These are phyloP conservation scores for Emiliania huxleyi DNA, from an alignment of 78 protist genomes.

Conservation along the genomic window DNA sequence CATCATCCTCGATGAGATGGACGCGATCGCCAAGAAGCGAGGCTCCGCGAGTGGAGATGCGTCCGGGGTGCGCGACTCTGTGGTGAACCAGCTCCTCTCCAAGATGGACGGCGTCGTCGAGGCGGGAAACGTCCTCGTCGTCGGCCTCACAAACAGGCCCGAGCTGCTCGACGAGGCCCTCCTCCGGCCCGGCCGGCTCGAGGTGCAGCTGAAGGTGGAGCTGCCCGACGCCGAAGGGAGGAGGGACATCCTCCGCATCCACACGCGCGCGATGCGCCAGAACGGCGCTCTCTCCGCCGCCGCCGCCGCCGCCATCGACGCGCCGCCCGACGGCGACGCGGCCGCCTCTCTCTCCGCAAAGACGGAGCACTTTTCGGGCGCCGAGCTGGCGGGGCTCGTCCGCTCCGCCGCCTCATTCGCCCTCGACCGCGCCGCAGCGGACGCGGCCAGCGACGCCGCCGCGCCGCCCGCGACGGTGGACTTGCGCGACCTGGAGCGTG, in stretches of 20 bases:
- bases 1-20: slow-evolving; percentile 67
- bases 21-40: slow-evolving; percentile 55
- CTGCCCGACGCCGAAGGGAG: slow-evolving; percentile 41
- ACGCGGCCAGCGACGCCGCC: background rate
- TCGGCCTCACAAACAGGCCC: background rate
- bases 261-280: slow-evolving; percentile 35
- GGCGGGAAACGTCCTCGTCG: background rate
- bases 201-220: slow-evolving; percentile 25
- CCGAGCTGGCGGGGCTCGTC: slow-evolving; percentile 18
- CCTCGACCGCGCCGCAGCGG: background rate
- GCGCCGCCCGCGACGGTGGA: background rate
- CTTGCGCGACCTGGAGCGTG: background rate
- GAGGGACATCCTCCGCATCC: slow-evolving; percentile 42
- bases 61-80: slow-evolving; percentile 18
- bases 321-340: background rate
- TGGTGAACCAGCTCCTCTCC: slow-evolving; percentile 51
- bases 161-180: slow-evolving; percentile 16
- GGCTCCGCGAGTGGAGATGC: slow-evolving; percentile 13
- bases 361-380: background rate
- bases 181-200: slow-evolving; percentile 34
- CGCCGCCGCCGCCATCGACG: background rate
- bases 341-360: background rate
- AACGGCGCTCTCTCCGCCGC: background rate
- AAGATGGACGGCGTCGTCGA: slow-evolving; percentile 19
- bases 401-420: slow-evolving; percentile 19